These are phyloP conservation scores for Alternaria ventricosa DNA, from an alignment of 2,329 filamentous ascomycete genomes.

Conservation along the genomic window DNA sequence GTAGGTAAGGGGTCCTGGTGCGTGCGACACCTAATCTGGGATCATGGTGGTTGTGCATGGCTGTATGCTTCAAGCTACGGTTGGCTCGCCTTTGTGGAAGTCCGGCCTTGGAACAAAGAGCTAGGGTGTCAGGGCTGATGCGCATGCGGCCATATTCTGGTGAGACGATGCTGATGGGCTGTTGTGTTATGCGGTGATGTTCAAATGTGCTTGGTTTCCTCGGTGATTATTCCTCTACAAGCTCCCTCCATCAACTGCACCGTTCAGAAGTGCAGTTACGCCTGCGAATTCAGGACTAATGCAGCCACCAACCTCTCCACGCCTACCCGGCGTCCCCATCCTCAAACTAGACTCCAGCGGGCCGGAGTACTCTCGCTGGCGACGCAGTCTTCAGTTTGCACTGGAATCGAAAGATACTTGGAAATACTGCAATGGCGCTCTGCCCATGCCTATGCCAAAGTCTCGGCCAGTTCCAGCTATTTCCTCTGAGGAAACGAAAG, in stretches of 20 bases:
- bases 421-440: slow-evolving; percentile 42
- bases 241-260: neutral
- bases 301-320: slow-evolving; percentile 30
- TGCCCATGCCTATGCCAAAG: slow-evolving; percentile 45
- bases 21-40: slow-evolving; percentile 10
- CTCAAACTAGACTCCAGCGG: slow-evolving; percentile 36
- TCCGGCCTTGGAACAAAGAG: slow-evolving; percentile 14
- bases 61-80: slow-evolving; percentile 26
- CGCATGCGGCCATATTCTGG: neutral
- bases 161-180: neutral
- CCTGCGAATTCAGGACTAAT: slow-evolving; percentile 10
- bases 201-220: slow-evolving; percentile 1
- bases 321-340: slow-evolving; percentile 38
- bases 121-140: slow-evolving; percentile 2
- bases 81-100: slow-evolving; percentile 3
- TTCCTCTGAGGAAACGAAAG: slow-evolving; percentile 22
- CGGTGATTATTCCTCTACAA: neutral
- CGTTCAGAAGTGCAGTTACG: neutral
- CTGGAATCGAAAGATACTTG: slow-evolving; percentile 41
- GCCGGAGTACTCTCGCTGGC: slow-evolving; percentile 43
- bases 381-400: slow-evolving; percentile 38
- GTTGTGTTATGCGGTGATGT: neutral
- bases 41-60: slow-evolving; percentile 14
- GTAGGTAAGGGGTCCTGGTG: slow-evolving; percentile 17
- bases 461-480: slow-evolving; percentile 25